phyloP scores from a whole-genome alignment of 2,329 filamentous ascomycete species.

The Aspergillus fumigatus region DNA sequence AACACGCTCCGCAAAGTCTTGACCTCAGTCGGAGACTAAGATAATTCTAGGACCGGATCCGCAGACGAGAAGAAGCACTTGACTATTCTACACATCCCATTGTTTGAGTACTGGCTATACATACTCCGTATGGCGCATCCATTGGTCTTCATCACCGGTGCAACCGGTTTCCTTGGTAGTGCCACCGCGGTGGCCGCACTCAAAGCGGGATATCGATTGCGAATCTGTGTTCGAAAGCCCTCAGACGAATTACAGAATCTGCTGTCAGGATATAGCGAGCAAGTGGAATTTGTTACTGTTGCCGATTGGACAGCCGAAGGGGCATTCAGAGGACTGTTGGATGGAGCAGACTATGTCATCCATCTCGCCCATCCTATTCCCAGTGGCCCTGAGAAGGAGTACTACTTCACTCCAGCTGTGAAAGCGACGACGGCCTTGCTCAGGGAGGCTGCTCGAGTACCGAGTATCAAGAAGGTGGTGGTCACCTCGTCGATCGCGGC shows the following conservation, averaged over 20 bases:
- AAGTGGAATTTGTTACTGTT: conserved; percentile 16
- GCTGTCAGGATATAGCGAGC: conserved; percentile 9
- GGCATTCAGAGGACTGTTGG: conserved; percentile 12
- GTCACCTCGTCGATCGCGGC: conserved; percentile 19
- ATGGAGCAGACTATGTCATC: conserved; percentile 21
- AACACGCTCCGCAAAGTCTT: too few relatives aligned
- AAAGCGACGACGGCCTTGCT: conserved; percentile 17
- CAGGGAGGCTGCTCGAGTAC: conserved; percentile 12
- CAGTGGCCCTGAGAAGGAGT: conserved; percentile 12
- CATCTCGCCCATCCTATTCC: conserved; percentile 23
- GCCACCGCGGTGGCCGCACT: conserved; percentile 16
- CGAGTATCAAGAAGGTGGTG: conserved; percentile 21
- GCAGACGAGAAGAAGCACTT: too few relatives aligned
- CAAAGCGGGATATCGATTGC: conserved; percentile 18
- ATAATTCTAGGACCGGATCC: too few relatives aligned
- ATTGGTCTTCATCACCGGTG: conserved; percentile 24
- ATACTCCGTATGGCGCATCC: not conserved
- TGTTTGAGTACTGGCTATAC: not conserved
- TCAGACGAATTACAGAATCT: conserved; percentile 9
- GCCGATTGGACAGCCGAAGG: conserved; percentile 16
- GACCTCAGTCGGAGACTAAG: too few relatives aligned
- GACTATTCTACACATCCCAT: not conserved
- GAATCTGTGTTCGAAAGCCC: conserved; percentile 16
- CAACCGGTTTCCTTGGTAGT: conserved; percentile 23
- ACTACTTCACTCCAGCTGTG: conserved; percentile 19